Evolutionary conservation across 164 flowering plant species (phyloP).

Genomic region (Piper betle): DNA sequence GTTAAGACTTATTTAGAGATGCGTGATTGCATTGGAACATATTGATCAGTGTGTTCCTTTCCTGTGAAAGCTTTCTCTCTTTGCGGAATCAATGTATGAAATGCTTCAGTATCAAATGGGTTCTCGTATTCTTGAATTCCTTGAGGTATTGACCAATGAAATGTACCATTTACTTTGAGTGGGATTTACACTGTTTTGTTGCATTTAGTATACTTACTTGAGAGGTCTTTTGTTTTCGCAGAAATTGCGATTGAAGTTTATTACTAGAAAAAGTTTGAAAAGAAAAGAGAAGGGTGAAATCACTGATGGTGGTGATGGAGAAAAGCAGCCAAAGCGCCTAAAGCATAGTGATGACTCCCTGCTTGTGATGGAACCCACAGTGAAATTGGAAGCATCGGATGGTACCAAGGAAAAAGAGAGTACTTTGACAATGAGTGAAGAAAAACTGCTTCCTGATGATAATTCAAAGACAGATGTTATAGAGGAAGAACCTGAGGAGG

Average conservation of each 20-base stretch:
- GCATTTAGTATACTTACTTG: no score
- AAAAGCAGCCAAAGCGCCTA: constrained; percentile 31
- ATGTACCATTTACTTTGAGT: not conserved
- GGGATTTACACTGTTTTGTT: constrained; percentile 1
- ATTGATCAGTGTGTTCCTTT: not conserved
- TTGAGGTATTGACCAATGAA: constrained; percentile 41
- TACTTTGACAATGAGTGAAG: constrained; percentile 15
- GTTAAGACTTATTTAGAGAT: no score
- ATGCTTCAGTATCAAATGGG: constrained; percentile 98
- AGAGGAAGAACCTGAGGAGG: no score
- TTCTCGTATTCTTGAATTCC: constrained; percentile 54
- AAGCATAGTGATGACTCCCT: constrained; percentile 26
- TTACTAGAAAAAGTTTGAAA: constrained; percentile 46
- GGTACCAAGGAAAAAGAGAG: constrained; percentile 5
- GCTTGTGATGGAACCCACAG: constrained; percentile 18
- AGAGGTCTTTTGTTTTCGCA: constrained; percentile 6
- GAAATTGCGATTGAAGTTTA: constrained; percentile 56
- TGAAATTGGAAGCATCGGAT: not conserved
- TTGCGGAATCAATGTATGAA: constrained; percentile 85
- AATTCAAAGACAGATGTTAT: constrained; percentile 10
- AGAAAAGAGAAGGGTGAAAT: constrained; percentile 62
- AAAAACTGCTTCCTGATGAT: constrained; percentile 14
- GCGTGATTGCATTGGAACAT: no score
- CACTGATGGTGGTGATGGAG: constrained; percentile 21
- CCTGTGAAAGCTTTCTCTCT: constrained; percentile 59